Evolutionary conservation across 805 yeast genomes (phyloP).

Genomic region (Ogataea dorogensis): DNA sequence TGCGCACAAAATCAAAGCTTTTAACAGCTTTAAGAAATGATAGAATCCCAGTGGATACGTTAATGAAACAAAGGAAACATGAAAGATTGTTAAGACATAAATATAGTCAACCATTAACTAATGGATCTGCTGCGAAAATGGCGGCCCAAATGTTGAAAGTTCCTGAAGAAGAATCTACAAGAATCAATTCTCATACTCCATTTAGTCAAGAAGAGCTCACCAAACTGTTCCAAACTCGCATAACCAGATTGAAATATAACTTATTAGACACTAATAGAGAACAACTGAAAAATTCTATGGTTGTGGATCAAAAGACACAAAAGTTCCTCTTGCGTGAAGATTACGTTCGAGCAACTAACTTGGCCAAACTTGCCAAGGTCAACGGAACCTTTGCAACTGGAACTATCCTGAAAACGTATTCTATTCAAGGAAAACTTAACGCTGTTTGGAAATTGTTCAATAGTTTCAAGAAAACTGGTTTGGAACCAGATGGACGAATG

Average conservation of each 20-base stretch:
- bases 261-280: slow-evolving; percentile 58
- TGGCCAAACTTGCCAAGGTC: slow-evolving; percentile 26
- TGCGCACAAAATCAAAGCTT: slow-evolving; percentile 15
- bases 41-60: slow-evolving; percentile 13
- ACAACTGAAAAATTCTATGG: slow-evolving; percentile 56
- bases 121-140: slow-evolving; percentile 30
- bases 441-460: slow-evolving; percentile 50
- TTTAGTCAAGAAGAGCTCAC: slow-evolving; percentile 29
- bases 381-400: slow-evolving; percentile 65
- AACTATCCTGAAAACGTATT: slow-evolving; percentile 50
- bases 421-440: slow-evolving; percentile 42
- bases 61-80: slow-evolving; percentile 4
- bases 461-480: slow-evolving; percentile 61
- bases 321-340: slow-evolving; percentile 52
- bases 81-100: slow-evolving; percentile 17
- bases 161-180: slow-evolving; percentile 17
- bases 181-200: slow-evolving; percentile 25
- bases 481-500: slow-evolving; percentile 49
- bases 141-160: slow-evolving; percentile 22
- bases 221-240: slow-evolving; percentile 24
- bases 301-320: slow-evolving; percentile 52
- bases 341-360: slow-evolving; percentile 45
- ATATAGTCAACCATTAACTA: slow-evolving; percentile 25
- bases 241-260: slow-evolving; percentile 48
- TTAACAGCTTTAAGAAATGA: slow-evolving; percentile 14